A percentile compares a stretch with the other conserved stretches of the same genome.
Evolutionary conservation across 2,329 filamentous ascomycete genomes (phyloP).

Genomic region (Fusarium vanettenii): DNA sequence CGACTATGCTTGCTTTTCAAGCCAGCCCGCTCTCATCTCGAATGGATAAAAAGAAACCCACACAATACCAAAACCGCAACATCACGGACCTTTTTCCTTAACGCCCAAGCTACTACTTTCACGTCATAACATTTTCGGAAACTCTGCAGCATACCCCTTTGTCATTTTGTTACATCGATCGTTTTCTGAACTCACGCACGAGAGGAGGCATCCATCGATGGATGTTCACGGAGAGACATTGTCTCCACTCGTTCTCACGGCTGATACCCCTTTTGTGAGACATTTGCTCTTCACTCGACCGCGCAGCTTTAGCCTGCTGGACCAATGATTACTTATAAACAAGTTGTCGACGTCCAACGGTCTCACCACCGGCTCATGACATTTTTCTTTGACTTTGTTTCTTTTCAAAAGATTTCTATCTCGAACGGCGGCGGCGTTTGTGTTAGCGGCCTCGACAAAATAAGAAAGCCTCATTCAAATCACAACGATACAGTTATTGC

Average conservation of each 20-base stretch:
- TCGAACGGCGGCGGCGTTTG: conserved; percentile 32
- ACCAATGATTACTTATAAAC: conserved; percentile 18
- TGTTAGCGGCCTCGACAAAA: conserved; percentile 34
- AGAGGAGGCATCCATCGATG: conserved; percentile 18
- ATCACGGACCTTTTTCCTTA: conserved; percentile 37
- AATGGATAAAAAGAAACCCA: conserved; percentile 29
- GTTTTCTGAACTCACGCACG: conserved; percentile 28
- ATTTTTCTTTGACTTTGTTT: conserved; percentile 20
- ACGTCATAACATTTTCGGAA: conserved; percentile 42
- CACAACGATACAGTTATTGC: conserved; percentile 20
- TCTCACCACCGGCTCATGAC: conserved; percentile 30
- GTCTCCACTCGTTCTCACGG: conserved; percentile 26
- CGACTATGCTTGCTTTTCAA: conserved; percentile 13
- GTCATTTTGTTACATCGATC: conserved; percentile 39
- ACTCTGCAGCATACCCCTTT: conserved; percentile 52
- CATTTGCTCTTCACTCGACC: conserved; percentile 14
- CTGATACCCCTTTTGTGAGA: conserved; percentile 36
- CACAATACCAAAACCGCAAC: conserved; percentile 28
- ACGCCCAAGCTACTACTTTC: conserved; percentile 30
- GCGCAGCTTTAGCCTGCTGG: conserved; percentile 20
- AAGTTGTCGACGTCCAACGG: conserved; percentile 14
- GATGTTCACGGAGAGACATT: conserved; percentile 13
- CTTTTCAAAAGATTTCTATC: conserved; percentile 25
- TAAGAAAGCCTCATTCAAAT: conserved; percentile 20
- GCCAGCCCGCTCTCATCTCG: conserved; percentile 1